phyloP scores from a whole-genome alignment of 208 protist species.

The Angomonas ambiguus region DNA sequence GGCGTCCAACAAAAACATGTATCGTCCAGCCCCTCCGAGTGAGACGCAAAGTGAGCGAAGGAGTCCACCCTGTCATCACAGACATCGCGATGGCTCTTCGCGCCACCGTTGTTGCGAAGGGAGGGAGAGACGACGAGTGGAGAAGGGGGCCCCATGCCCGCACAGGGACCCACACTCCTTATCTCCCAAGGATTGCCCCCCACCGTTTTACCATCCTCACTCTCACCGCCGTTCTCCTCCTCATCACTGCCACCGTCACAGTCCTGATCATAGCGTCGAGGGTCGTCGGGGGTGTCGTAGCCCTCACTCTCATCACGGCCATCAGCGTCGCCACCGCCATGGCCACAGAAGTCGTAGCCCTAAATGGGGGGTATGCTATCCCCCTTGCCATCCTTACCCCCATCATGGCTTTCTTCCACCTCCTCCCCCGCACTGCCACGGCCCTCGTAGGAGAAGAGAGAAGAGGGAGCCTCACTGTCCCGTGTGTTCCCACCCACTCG shows the following conservation, averaged over 20 bases:
- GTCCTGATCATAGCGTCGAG: background rate
- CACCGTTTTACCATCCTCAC: background rate
- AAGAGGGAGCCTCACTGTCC: slow-evolving; percentile 14
- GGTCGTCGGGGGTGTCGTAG: background rate
- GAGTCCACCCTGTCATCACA: no score
- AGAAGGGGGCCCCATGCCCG: background rate
- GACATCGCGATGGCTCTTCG: no score
- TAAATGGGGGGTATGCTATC: no score
- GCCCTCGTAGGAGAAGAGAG: no score
- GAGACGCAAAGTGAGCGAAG: background rate
- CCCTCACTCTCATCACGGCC: background rate
- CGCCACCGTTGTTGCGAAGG: background rate
- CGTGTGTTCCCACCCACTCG: slow-evolving; percentile 9
- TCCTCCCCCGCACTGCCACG: no score
- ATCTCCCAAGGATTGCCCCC: no score
- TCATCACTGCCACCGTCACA: no score
- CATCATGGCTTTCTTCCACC: no score
- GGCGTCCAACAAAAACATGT: slow-evolving; percentile 15
- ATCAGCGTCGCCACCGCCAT: slow-evolving; percentile 1
- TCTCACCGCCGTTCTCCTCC: background rate
- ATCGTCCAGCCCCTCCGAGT: background rate
- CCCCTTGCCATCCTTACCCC: no score
- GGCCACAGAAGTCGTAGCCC: no score
- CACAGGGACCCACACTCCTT: no score
- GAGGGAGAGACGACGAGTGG: background rate